Percentiles rank a stretch among this genome's conserved stretches.
Conservation (phyloP, 108 stramenopile species). For the Skeletonema tropicum region DNA sequence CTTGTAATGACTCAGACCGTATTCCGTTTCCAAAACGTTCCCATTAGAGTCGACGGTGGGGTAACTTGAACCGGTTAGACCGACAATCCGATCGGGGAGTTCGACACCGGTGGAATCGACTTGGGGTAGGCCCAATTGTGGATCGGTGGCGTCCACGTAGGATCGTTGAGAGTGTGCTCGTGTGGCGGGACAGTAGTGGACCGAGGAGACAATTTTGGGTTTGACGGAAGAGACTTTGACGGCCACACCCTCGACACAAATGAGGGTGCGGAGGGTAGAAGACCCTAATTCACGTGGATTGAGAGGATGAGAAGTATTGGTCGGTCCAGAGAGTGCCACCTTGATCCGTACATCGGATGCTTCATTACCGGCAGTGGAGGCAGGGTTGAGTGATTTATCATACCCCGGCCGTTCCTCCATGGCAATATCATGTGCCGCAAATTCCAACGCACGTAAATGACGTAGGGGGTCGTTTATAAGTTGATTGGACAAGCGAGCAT, state of each 20-base stretch:
- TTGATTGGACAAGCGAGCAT: conserved; percentile 55
- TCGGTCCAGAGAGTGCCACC: conserved; percentile 77
- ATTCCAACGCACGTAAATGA: conserved; percentile 82
- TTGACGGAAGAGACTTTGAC: conserved; percentile 82
- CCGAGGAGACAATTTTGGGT: conserved; percentile 96
- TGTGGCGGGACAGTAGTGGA: conserved; percentile 96
- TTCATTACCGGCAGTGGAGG: not conserved
- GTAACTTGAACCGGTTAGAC: conserved; percentile 84
- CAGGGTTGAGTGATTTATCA: conserved; percentile 50
- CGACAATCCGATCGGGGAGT: conserved; percentile 72
- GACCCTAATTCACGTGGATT: conserved; percentile 78
- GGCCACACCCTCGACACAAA: conserved; percentile 98
- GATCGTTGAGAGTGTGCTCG: conserved; percentile 53
- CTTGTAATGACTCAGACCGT: conserved; percentile 93
- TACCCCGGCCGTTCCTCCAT: conserved; percentile 75
- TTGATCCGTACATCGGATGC: conserved; percentile 51
- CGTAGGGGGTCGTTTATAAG: conserved; percentile 74
- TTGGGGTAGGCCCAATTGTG: conserved; percentile 86
- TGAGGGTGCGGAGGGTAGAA: conserved; percentile 70
- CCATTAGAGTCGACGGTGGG: conserved; percentile 93
- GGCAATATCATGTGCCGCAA: conserved; percentile 77
- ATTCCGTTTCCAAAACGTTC: conserved; percentile 95
- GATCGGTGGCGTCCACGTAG: conserved; percentile 96
- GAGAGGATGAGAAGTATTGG: conserved; percentile 58
- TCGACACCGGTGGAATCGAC: conserved; percentile 80